These are phyloP conservation scores for Colletotrichum higginsianum DNA, from an alignment of 2,329 filamentous ascomycete species.

Conservation along the genomic window DNA sequence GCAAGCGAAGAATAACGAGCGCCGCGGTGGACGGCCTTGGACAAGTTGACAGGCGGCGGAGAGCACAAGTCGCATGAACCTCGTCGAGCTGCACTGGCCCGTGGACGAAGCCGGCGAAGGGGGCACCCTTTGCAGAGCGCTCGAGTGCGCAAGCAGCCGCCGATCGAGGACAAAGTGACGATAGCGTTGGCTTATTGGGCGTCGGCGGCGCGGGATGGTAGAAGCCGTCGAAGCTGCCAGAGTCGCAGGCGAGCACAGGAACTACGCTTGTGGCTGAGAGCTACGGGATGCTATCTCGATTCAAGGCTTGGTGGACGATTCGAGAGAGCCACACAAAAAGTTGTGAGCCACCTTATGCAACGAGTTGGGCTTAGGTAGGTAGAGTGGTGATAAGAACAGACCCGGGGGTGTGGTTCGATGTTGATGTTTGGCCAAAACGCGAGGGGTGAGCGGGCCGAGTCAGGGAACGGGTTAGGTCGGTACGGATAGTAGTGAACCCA, in stretches of 20 bases:
- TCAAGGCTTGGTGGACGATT: slow-evolving; percentile 18
- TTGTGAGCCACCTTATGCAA: background rate
- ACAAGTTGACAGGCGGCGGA: slow-evolving; percentile 30
- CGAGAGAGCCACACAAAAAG: background rate
- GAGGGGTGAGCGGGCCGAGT: background rate
- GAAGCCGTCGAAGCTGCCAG: slow-evolving; percentile 36
- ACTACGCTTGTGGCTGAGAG: slow-evolving; percentile 37
- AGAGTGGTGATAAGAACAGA: background rate
- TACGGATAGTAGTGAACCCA: background rate
- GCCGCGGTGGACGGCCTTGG: slow-evolving; percentile 4
- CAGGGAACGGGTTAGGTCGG: background rate
- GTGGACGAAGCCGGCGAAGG: slow-evolving; percentile 27
- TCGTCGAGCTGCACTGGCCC: slow-evolving; percentile 5
- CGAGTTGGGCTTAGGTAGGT: background rate
- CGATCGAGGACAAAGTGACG: slow-evolving; percentile 18
- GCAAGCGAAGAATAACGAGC: slow-evolving; percentile 37
- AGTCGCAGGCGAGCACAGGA: slow-evolving; percentile 35
- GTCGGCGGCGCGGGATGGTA: slow-evolving; percentile 20
- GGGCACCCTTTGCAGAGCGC: slow-evolving; percentile 18
- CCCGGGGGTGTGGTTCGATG: background rate
- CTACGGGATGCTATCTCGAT: slow-evolving; percentile 10
- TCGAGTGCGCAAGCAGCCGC: slow-evolving; percentile 30
- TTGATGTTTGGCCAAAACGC: slow-evolving; percentile 8
- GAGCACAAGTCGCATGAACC: slow-evolving; percentile 32
- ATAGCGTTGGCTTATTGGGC: slow-evolving; percentile 8